A percentile compares a stretch with the other conserved stretches of the same genome.
phyloP scores from a whole-genome alignment of 306 rosid genomes.

The Pueraria montana region DNA sequence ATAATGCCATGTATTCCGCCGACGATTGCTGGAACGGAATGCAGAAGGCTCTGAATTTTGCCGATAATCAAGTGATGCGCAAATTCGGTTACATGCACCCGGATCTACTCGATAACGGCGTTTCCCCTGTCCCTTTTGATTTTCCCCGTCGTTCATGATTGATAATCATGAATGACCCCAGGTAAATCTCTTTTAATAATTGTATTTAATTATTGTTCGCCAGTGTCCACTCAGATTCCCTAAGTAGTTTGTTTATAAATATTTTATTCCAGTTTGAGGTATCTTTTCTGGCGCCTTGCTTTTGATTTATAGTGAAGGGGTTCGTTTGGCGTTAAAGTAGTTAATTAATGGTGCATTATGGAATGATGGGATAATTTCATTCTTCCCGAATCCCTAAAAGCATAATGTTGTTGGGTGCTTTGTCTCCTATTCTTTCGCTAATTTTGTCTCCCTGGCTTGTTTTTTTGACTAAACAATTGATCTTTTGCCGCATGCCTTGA shows the following conservation, averaged over 20 bases:
- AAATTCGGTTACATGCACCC: conserved; percentile 67
- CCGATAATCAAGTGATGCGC: conserved; percentile 87
- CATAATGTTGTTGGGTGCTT: conserved; percentile 40
- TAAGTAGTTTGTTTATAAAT: background rate
- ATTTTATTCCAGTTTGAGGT: conserved; percentile 3
- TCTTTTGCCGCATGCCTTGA: background rate
- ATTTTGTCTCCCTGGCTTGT: conserved; percentile 7
- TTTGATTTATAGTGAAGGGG: conserved; percentile 7
- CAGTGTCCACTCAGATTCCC: conserved; percentile 44
- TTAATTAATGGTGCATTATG: background rate
- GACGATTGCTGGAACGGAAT: conserved; percentile 81
- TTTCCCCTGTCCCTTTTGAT: conserved; percentile 69
- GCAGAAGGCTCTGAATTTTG: conserved; percentile 73
- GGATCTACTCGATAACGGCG: conserved; percentile 47
- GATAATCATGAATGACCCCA: background rate
- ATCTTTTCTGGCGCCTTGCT: conserved; percentile 4
- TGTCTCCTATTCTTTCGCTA: conserved; percentile 35
- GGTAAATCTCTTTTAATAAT: conserved; percentile 21
- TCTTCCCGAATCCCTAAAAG: conserved; percentile 45
- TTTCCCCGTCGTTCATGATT: conserved; percentile 50
- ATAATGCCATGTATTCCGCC: conserved; percentile 68
- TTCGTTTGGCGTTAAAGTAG: background rate
- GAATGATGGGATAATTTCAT: conserved; percentile 28
- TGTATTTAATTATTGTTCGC: conserved; percentile 28
- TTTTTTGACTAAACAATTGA: conserved; percentile 14